phyloP scores from a whole-genome alignment of 2,329 filamentous ascomycete genomes.

The Colletotrichum eremochloae region DNA sequence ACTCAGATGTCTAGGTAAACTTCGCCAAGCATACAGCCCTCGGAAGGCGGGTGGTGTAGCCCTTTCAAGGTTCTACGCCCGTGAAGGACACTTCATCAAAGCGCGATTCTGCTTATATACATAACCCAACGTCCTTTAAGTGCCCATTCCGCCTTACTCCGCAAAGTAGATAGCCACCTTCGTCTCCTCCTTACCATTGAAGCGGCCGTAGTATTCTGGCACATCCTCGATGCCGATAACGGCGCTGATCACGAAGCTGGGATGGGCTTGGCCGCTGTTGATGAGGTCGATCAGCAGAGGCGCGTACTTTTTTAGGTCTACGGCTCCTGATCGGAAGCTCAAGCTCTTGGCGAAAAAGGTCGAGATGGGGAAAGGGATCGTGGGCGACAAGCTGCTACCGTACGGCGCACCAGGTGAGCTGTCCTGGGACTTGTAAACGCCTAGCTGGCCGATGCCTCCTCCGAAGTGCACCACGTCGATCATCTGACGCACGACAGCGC shows the following conservation, averaged over 20 bases:
- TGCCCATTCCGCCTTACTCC: constrained; percentile 4
- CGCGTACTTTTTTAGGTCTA: constrained; percentile 17
- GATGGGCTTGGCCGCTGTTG: constrained; percentile 44
- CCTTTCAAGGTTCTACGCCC: too few relatives aligned
- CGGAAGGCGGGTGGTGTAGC: too few relatives aligned
- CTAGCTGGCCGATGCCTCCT: constrained; percentile 45
- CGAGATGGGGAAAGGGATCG: constrained; percentile 43
- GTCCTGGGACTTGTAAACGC: constrained; percentile 41
- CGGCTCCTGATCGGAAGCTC: constrained; percentile 31
- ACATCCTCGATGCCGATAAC: constrained; percentile 48
- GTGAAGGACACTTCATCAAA: background rate
- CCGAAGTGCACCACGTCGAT: constrained; percentile 36
- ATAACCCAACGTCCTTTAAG: background rate
- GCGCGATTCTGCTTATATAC: background rate
- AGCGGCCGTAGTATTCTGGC: constrained; percentile 47
- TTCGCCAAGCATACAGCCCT: too few relatives aligned
- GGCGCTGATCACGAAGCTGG: constrained; percentile 47
- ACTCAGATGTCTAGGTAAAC: too few relatives aligned
- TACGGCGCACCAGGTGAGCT: constrained; percentile 40
- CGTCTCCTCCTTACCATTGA: constrained; percentile 43
- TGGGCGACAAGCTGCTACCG: constrained; percentile 26
- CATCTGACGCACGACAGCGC: constrained; percentile 41
- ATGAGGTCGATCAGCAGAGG: constrained; percentile 43
- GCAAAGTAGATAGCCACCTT: constrained; percentile 42
- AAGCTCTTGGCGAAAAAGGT: constrained; percentile 43